A percentile compares a stretch with the other conserved stretches of the same genome.
These are phyloP conservation scores for Euclidium syriacum DNA, from an alignment of 345 rosid species.

Conservation along the genomic window DNA sequence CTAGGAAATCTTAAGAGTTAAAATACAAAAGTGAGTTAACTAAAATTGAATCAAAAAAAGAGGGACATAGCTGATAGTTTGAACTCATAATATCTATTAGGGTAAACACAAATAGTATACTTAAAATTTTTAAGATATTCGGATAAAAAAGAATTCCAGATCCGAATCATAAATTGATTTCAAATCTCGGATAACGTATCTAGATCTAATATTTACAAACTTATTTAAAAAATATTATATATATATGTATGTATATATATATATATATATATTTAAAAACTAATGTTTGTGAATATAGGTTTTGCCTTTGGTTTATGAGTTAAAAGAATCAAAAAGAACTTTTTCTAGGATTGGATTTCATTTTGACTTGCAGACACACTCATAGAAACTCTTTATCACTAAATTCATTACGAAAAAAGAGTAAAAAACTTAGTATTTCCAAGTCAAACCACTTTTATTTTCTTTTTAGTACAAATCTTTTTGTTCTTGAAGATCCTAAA, in stretches of 20 bases:
- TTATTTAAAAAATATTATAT: too few species aligned
- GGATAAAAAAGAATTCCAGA: too few species aligned
- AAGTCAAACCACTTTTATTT: constrained; percentile 10
- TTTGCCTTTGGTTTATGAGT: neutral
- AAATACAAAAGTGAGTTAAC: neutral
- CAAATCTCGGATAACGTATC: too few species aligned
- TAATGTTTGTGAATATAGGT: neutral
- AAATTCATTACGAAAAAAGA: too few species aligned
- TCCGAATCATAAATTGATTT: too few species aligned
- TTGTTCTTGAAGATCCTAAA: neutral
- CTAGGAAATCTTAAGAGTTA: constrained; percentile 1
- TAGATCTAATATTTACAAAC: too few species aligned
- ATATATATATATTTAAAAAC: too few species aligned
- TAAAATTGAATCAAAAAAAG: neutral
- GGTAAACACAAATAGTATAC: too few species aligned
- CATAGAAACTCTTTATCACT: too few species aligned
- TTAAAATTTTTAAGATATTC: too few species aligned
- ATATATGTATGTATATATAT: too few species aligned
- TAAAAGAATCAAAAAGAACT: neutral
- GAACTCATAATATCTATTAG: neutral
- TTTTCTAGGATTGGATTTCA: neutral
- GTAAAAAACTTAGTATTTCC: constrained; percentile 9
- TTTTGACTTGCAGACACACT: neutral
- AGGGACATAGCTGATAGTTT: neutral
- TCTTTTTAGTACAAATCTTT: neutral